phyloP scores from a whole-genome alignment of 805 yeast species.

The Wickerhamiella hasegawae region DNA sequence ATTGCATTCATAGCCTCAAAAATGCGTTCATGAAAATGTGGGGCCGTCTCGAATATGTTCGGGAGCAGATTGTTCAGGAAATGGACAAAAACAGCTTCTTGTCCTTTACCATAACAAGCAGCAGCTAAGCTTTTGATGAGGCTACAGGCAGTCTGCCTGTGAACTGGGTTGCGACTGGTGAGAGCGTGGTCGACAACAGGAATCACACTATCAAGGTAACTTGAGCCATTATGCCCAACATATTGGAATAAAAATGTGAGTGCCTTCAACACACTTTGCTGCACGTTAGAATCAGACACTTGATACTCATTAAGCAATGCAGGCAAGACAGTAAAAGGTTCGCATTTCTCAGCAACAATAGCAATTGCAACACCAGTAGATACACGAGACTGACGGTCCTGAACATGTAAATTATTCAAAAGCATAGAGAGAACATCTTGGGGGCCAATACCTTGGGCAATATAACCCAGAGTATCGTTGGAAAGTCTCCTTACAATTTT shows the following conservation, averaged over 20 bases:
- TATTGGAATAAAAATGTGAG: conserved; percentile 86
- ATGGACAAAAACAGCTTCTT: conserved; percentile 74
- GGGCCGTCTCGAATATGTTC: conserved; percentile 84
- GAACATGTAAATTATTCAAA: conserved; percentile 71
- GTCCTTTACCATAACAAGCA: conserved; percentile 57
- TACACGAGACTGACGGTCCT: conserved; percentile 90
- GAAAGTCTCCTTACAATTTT: conserved; percentile 72
- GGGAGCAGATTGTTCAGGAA: conserved; percentile 71
- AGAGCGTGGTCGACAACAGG: conserved; percentile 80
- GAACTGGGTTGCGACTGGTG: conserved; percentile 80
- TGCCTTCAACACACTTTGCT: conserved; percentile 87
- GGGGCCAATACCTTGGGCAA: conserved; percentile 89
- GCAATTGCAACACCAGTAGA: conserved; percentile 98
- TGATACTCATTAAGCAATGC: conserved; percentile 91
- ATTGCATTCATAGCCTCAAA: conserved; percentile 66
- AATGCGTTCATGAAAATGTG: conserved; percentile 78
- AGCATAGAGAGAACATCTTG: conserved; percentile 80
- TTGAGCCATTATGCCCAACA: conserved; percentile 62
- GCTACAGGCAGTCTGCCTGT: conserved; percentile 87
- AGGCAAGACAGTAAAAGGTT: conserved; percentile 86
- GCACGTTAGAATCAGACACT: conserved; percentile 82
- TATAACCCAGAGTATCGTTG: conserved; percentile 77
- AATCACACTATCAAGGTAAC: conserved; percentile 64
- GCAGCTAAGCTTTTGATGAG: conserved; percentile 71
- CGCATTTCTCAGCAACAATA: conserved; percentile 84